Base-by-base conservation (phyloP, 2,329 filamentous ascomycete genomes). In the Chrysoporthe puriensis region DNA sequence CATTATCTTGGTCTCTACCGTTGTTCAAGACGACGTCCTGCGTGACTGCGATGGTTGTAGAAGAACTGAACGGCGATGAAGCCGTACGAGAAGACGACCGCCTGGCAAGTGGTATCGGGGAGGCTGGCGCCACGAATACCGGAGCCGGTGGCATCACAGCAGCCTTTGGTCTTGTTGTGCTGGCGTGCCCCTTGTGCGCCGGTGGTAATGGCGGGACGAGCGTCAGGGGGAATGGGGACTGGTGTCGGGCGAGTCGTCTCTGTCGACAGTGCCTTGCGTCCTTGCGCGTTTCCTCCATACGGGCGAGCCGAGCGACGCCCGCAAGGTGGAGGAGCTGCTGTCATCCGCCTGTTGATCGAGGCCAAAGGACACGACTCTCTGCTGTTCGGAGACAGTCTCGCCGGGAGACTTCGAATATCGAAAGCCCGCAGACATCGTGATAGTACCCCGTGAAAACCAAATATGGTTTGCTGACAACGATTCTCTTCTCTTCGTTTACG, bases 341-440 rank as follows among this genome's bases (percentile, higher is more conserved):
- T 54, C 62, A 14, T 67, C 61, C 11, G 57, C 57, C 48, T 67
- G 63, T 43, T 65, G 60, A 42, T 59, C 54, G 50, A 54, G 50
- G 50, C 66, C 63, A 67, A 71, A 56, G 68, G 71, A 71, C 52
- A 71, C 69, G 11, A 69, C 63, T 54, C 70, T 71, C 34, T 73
- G 66, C 43, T 73, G 70, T 61, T 74, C 73, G 9, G 76, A 76
- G 36, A 72, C 71, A 58, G 75, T 76, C 54, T 73, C 76, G 64
- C 75, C 76, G 64, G 76, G 74, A 50, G 77, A 65, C 63, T 73
- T 77, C 63, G 76, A 76, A 65, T 79, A 79, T 68, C 77, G 74
- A 44, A 77, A 78, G 65, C 77, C 73, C 40, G 66, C 50, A 57
- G 68, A 65, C 68, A 68, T 69, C 46, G 52, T 63, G 52, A 63